Conservation (phyloP, 208 protist species). For the Sergeia podlipaevii region DNA sequence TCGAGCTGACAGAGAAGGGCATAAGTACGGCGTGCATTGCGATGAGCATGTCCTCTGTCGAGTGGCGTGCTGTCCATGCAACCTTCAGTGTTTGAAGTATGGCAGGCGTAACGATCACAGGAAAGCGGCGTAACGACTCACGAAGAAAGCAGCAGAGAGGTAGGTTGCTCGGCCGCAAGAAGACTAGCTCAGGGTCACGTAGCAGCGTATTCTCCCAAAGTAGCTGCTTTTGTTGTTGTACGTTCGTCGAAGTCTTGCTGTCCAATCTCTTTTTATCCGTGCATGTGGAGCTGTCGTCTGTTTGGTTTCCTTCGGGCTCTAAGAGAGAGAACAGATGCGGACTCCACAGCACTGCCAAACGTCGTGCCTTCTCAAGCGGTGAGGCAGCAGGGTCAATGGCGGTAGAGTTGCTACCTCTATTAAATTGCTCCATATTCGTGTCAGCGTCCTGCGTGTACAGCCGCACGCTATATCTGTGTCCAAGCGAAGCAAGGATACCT, state of each 20-base stretch:
- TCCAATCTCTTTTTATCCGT: too few species aligned
- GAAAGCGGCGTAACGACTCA: slow-evolving; percentile 56
- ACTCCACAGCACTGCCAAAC: not conserved
- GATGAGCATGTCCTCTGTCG: slow-evolving; percentile 45
- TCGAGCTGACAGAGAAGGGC: slow-evolving; percentile 28
- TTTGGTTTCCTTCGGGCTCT: slow-evolving; percentile 14
- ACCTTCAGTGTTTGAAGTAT: slow-evolving; percentile 46
- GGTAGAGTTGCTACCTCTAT: not conserved
- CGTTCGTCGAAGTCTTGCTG: too few species aligned
- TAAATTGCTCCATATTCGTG: not conserved
- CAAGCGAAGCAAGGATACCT: slow-evolving; percentile 32
- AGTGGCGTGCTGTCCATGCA: slow-evolving; percentile 52
- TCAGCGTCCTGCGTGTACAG: slow-evolving; percentile 23
- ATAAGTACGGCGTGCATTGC: slow-evolving; percentile 47
- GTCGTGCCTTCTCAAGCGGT: not conserved
- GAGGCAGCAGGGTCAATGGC: not conserved
- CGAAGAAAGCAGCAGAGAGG: slow-evolving; percentile 61
- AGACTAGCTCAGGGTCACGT: slow-evolving; percentile 43
- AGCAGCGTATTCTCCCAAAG: slow-evolving; percentile 21
- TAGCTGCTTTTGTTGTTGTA: too few species aligned
- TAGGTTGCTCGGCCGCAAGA: slow-evolving; percentile 52
- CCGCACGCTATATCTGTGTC: slow-evolving; percentile 45
- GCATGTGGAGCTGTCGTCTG: too few species aligned
- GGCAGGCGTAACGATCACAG: slow-evolving; percentile 31
- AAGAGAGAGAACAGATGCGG: slow-evolving; percentile 14